Conservation (phyloP, 1,284 basidiomycete genomes). For the Melanopsichium pennsylvanicum region DNA sequence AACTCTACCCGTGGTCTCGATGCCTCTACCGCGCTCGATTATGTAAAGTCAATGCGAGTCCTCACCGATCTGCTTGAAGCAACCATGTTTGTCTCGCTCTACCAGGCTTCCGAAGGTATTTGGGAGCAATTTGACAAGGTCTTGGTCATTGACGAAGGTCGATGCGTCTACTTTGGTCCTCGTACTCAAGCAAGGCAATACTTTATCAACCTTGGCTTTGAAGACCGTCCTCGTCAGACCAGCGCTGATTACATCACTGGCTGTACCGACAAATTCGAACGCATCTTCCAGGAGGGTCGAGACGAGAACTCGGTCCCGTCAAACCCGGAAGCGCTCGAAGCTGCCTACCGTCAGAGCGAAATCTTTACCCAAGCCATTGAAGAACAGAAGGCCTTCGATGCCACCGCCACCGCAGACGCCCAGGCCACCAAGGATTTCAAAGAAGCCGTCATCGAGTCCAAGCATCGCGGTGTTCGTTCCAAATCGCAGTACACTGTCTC, state of each 20-base stretch:
- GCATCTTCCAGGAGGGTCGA: constrained; percentile 74
- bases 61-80: constrained; percentile 80
- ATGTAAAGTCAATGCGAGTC: constrained; percentile 75
- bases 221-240: constrained; percentile 75
- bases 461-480: constrained; percentile 81
- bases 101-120: constrained; percentile 71
- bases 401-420: constrained; percentile 73
- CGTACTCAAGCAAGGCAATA: constrained; percentile 52
- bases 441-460: constrained; percentile 77
- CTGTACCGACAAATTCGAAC: constrained; percentile 54
- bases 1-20: constrained; percentile 78
- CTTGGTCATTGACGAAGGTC: constrained; percentile 62
- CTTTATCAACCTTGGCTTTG: constrained; percentile 64
- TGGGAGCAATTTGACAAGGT: constrained; percentile 72
- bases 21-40: constrained; percentile 82
- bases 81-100: constrained; percentile 81
- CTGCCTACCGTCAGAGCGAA: constrained; percentile 73
- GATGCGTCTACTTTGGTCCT: constrained; percentile 62
- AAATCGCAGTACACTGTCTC: constrained; percentile 87
- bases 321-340: constrained; percentile 76
- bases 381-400: constrained; percentile 73
- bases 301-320: constrained; percentile 75
- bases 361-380: constrained; percentile 70
- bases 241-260: constrained; percentile 57
- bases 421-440: constrained; percentile 74